Percentiles rank a stretch among this genome's conserved stretches.
phyloP scores from a whole-genome alignment of 306 rosid species.

The Malus fusca region DNA sequence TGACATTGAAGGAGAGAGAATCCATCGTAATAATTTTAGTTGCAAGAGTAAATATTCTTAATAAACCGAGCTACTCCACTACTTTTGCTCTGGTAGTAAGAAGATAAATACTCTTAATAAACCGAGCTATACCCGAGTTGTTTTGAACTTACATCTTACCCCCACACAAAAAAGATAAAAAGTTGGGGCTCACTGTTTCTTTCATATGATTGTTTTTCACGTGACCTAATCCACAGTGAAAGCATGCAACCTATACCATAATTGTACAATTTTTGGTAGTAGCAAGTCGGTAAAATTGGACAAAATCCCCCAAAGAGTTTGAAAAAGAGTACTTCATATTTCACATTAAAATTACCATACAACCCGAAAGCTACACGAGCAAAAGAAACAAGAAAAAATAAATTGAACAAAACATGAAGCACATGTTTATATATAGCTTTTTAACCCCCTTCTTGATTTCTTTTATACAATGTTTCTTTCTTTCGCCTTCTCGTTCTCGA shows the following conservation, averaged over 20 bases:
- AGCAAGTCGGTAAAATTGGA: background rate
- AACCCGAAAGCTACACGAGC: background rate
- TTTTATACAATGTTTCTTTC: background rate
- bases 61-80: too few species aligned
- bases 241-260: background rate
- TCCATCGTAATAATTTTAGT: too few species aligned
- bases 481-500: background rate
- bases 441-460: background rate
- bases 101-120: too few species aligned
- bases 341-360: background rate
- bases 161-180: background rate
- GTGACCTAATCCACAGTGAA: background rate
- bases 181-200: background rate
- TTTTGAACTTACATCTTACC: too few species aligned
- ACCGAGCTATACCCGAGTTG: too few species aligned
- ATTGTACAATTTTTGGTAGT: background rate
- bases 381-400: background rate
- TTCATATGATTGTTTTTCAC: background rate
- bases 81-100: too few species aligned
- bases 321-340: background rate
- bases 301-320: background rate
- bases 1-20: too few species aligned
- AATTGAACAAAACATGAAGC: slow-evolving; percentile 17
- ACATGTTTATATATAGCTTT: slow-evolving; percentile 6
- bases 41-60: too few species aligned